Conservation (phyloP, 805 yeast genomes). For the Metschnikowia corniflorae region DNA sequence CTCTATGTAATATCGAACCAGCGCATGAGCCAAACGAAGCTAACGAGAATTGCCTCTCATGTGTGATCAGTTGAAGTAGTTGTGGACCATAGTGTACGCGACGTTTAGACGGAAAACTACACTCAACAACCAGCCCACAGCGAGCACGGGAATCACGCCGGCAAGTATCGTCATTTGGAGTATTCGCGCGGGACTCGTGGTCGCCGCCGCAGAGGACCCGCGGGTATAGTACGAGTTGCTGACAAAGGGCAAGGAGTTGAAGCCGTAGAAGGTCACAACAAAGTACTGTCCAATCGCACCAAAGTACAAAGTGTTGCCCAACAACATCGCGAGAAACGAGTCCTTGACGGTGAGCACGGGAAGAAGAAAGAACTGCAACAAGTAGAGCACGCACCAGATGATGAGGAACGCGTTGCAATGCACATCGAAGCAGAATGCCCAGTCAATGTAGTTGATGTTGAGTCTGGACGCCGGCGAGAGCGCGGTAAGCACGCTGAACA, state of each 20-base stretch:
- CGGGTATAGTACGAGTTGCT: conserved; percentile 16
- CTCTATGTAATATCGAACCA: no score
- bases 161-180: conserved; percentile 57
- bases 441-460: conserved; percentile 54
- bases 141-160: conserved; percentile 61
- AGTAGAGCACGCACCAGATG: conserved; percentile 45
- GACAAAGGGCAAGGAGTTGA: conserved; percentile 43
- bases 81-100: conserved; percentile 58
- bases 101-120: conserved; percentile 69
- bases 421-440: conserved; percentile 93
- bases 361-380: conserved; percentile 28
- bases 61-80: conserved; percentile 38
- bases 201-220: conserved; percentile 8
- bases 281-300: conserved; percentile 72
- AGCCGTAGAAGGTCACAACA: conserved; percentile 84
- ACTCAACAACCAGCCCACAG: conserved; percentile 52
- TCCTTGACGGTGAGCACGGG: conserved; percentile 66
- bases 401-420: conserved; percentile 63
- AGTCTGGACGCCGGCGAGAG: conserved; percentile 11
- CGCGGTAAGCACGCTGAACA: conserved; percentile 11
- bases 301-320: conserved; percentile 76
- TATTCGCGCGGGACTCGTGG: conserved; percentile 41
- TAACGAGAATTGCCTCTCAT: no score
- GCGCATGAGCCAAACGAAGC: no score
- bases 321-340: conserved; percentile 57